Evolutionary conservation across 2,329 filamentous ascomycete species (phyloP), one percentile per base, ranked within the genome.

Genomic region (Hypoxylon sp.): DNA sequence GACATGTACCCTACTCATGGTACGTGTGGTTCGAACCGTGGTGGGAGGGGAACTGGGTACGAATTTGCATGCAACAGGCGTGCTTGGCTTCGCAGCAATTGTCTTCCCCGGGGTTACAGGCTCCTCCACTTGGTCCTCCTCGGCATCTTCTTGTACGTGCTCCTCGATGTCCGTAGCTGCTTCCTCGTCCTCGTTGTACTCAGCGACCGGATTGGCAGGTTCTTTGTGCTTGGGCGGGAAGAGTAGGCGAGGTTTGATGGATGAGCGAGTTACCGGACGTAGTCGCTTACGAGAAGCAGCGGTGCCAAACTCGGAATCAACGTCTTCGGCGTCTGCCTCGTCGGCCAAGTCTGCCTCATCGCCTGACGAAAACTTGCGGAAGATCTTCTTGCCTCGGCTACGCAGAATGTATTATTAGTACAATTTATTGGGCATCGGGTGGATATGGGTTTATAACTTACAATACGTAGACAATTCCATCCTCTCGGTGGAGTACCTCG

Each of bases 351-450:
- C 75, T 46, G 78, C 78, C 44, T 59, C 68, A 28, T 81, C 69
- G 46, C 59, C 68, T 0, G 78, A 79, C 6, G 80, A 76, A 69
- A 90, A 92, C 73, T 89, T 90, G 76, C 89, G 88, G 79, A 92
- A 93, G 59, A 92, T 82, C 74, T 88, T 92, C 81, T 91, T 92
- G 75, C 92, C 92, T 71, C 92, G 92, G 82, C 91, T 93, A 49
- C 50, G 51, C 58, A 52, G 61, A 54, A 15, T 48, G 6, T 24
- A 57, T 44, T 22, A 58, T 69, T 65, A 70, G 65, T 58, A 61
- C 52, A 50, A 6, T 26, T 24, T 65, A 76, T 75, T 76, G 72
- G 56, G 50, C 30, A 48, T 58, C 51, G n/a, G 62, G 43, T 43
- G 56, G 52, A 43, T 58, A 46, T 56, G 37, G 32, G 34, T 30